phyloP scores from a whole-genome alignment of 129 eudicot genomes.

The Deinandra increscens region DNA sequence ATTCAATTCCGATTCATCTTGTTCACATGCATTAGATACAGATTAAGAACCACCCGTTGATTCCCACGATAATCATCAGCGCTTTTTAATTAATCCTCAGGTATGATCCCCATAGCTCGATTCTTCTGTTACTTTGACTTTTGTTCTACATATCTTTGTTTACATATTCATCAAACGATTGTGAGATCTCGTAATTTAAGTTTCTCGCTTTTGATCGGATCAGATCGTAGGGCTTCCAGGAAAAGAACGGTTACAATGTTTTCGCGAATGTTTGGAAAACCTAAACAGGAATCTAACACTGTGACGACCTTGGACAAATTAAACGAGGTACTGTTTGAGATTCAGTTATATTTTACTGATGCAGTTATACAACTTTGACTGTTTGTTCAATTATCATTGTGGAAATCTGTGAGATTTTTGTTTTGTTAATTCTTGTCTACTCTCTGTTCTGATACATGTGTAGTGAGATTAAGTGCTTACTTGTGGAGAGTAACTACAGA shows the following conservation, averaged over 20 bases:
- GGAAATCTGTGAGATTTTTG: background rate
- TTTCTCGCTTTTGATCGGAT: slow-evolving; percentile 32
- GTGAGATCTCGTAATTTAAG: slow-evolving; percentile 12
- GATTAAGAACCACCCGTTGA: background rate
- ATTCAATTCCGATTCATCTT: background rate
- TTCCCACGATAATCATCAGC: slow-evolving; percentile 2
- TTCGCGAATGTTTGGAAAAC: slow-evolving; percentile 57
- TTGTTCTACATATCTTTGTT: background rate
- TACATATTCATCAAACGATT: slow-evolving; percentile 7
- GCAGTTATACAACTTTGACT: background rate
- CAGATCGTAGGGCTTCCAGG: slow-evolving; percentile 25
- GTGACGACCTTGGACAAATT: slow-evolving; percentile 56
- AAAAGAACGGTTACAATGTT: slow-evolving; percentile 38
- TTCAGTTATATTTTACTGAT: background rate
- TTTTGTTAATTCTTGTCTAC: background rate
- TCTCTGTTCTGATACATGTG: background rate
- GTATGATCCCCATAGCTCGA: background rate
- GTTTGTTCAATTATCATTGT: background rate
- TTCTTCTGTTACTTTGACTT: slow-evolving; percentile 19
- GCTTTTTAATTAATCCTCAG: slow-evolving; percentile 13
- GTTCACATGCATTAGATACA: background rate
- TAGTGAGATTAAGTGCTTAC: background rate
- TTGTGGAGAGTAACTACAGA: background rate
- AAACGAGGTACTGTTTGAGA: slow-evolving; percentile 47
- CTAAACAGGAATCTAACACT: slow-evolving; percentile 62